Conservation (phyloP, 148 eudicot species). For the Nepenthes gracilis region DNA sequence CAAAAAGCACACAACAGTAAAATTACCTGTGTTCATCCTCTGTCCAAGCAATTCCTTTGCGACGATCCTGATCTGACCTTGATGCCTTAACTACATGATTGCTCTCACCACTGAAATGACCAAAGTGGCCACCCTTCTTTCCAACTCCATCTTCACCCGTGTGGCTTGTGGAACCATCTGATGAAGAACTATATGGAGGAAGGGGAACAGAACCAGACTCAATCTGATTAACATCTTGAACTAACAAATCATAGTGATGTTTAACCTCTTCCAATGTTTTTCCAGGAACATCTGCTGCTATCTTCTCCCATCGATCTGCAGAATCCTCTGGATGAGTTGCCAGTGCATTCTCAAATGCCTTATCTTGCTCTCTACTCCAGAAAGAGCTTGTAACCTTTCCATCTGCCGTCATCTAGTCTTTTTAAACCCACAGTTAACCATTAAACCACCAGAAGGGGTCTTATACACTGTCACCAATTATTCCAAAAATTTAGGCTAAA, state of each 20-base stretch:
- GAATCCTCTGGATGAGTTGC: constrained; percentile 52
- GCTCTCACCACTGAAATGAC: constrained; percentile 34
- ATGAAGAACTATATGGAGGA: constrained; percentile 51
- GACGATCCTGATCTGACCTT: constrained; percentile 80
- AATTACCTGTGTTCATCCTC: constrained; percentile 93
- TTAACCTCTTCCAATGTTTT: constrained; percentile 70
- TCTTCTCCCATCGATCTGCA: constrained; percentile 75
- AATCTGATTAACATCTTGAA: constrained; percentile 58
- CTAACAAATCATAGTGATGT: constrained; percentile 62
- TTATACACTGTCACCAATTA: no score
- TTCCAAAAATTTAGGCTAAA: no score
- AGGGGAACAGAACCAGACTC: constrained; percentile 75
- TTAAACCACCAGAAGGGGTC: no score
- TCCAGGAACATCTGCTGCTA: constrained; percentile 61
- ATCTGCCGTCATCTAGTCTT: constrained; percentile 36
- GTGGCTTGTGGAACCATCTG: constrained; percentile 39
- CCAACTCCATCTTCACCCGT: constrained; percentile 40
- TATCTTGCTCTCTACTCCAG: constrained; percentile 87
- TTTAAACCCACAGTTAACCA: no score
- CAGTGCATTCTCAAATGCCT: constrained; percentile 77
- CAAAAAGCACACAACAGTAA: background rate
- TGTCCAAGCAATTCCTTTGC: constrained; percentile 96
- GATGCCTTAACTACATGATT: constrained; percentile 57
- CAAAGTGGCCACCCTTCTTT: constrained; percentile 43
- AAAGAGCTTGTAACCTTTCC: constrained; percentile 27